Percentiles rank a stretch among this genome's conserved stretches.
Conservation (phyloP, 257 asterid genomes). For the Solanum rostratum region DNA sequence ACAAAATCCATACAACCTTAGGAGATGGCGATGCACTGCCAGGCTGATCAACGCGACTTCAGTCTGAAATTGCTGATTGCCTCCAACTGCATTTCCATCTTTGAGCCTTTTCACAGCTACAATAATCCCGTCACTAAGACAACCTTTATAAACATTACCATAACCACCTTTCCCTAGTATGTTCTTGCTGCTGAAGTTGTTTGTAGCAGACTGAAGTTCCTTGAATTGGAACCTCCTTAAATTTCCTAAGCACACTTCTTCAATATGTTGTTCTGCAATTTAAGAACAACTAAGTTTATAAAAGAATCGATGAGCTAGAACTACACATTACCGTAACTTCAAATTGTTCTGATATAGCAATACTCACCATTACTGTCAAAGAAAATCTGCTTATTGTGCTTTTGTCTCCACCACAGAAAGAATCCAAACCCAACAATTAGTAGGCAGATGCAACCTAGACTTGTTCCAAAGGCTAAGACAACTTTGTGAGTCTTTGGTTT, state of each 20-base stretch:
- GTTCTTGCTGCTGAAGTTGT: slow-evolving; percentile 82
- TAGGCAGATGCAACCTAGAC: slow-evolving; percentile 67
- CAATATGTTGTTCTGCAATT: slow-evolving; percentile 49
- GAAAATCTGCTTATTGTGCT: slow-evolving; percentile 60
- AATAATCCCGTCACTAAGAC: slow-evolving; percentile 59
- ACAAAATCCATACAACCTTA: slow-evolving; percentile 74
- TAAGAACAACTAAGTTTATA: background rate
- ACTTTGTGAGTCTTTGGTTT: slow-evolving; percentile 35
- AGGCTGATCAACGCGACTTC: slow-evolving; percentile 90
- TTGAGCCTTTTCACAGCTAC: slow-evolving; percentile 90
- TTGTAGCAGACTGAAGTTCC: slow-evolving; percentile 74
- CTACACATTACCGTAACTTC: background rate
- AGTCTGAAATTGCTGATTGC: slow-evolving; percentile 84
- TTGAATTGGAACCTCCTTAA: slow-evolving; percentile 56
- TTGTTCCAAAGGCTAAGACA: slow-evolving; percentile 71
- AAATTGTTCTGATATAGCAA: background rate
- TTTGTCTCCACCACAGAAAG: slow-evolving; percentile 80
- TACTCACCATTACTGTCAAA: slow-evolving; percentile 50
- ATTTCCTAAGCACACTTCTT: slow-evolving; percentile 71
- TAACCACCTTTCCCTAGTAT: slow-evolving; percentile 92
- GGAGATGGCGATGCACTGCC: slow-evolving; percentile 88
- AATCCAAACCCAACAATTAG: slow-evolving; percentile 67
- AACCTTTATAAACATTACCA: slow-evolving; percentile 82
- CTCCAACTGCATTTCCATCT: slow-evolving; percentile 65
- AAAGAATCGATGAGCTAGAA: background rate